Percentiles rank a stretch among this genome's conserved stretches.
phyloP scores from a whole-genome alignment of 2,329 filamentous ascomycete species.

The Rhinocladiella similis region DNA sequence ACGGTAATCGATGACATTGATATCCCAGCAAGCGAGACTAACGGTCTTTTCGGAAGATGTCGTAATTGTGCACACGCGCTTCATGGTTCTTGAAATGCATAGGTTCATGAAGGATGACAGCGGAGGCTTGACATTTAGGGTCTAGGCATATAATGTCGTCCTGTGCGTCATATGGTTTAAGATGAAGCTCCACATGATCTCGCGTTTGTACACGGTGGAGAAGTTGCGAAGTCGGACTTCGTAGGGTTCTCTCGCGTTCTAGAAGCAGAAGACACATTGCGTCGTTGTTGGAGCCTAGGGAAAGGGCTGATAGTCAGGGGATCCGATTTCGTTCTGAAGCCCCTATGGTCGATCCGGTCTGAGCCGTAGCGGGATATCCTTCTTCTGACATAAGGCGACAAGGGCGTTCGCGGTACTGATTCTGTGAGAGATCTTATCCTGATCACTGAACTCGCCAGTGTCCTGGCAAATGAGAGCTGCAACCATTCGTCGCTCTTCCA shows the following conservation, averaged over 20 bases:
- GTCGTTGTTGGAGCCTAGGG: conserved; percentile 7
- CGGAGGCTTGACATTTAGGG: conserved; percentile 7
- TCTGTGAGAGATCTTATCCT: conserved; percentile 10
- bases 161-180: conserved; percentile 3
- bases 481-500: conserved; percentile 11
- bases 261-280: conserved; percentile 14
- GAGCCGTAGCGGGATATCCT: conserved; percentile 8
- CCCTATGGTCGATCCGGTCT: conserved; percentile 8
- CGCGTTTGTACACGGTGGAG: conserved; percentile 9
- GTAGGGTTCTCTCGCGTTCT: conserved; percentile 8
- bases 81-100: conserved; percentile 13
- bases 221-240: conserved; percentile 8
- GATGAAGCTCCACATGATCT: conserved; percentile 9
- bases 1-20: too few relatives aligned
- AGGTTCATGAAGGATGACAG: conserved; percentile 4
- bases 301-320: conserved; percentile 3
- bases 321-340: neutral
- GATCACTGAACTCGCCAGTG: conserved; percentile 3
- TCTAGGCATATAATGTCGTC: conserved; percentile 4
- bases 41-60: conserved; percentile 10
- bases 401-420: conserved; percentile 7
- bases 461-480: conserved; percentile 8
- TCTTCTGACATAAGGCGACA: conserved; percentile 6
- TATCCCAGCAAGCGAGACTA: neutral
- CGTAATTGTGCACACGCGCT: conserved; percentile 10